Evolutionary conservation across 768 basidiomycete species (phyloP).

Genomic region (Lactifluus volemus): DNA sequence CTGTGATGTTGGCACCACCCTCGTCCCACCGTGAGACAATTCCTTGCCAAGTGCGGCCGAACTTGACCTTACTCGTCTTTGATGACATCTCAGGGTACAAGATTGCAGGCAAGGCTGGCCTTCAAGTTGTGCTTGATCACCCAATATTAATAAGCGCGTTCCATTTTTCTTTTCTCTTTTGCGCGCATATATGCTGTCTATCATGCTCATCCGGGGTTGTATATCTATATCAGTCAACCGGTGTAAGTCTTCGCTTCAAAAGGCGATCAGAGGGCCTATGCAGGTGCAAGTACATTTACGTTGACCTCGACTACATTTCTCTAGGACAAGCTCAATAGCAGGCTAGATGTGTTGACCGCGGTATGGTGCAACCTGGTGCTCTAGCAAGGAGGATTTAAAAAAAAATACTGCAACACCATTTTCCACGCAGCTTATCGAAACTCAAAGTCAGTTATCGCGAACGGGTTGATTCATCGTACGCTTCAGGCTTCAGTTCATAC

Average conservation of each 20-base stretch:
- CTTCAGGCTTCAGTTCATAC: constrained; percentile 83
- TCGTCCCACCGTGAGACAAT: too few species aligned
- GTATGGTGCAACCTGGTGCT: constrained; percentile 1
- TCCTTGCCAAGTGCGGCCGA: too few species aligned
- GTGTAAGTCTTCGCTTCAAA: constrained; percentile 52
- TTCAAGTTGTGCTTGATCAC: constrained; percentile 26
- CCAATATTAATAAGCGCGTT: constrained; percentile 40
- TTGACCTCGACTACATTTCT: constrained; percentile 19
- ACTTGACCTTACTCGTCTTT: too few species aligned
- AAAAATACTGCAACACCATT: too few species aligned
- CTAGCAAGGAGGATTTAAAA: background rate
- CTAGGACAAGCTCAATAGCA: constrained; percentile 22
- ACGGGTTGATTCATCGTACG: constrained; percentile 88
- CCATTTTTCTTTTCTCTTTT: constrained; percentile 10
- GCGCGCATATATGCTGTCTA: constrained; percentile 20
- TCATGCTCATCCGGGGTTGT: constrained; percentile 1
- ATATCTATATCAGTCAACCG: constrained; percentile 42
- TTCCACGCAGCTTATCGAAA: constrained; percentile 8
- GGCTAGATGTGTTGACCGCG: constrained; percentile 11
- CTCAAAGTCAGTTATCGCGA: constrained; percentile 26
- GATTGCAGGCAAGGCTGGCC: too few species aligned
- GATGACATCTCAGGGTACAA: too few species aligned
- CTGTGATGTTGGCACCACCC: too few species aligned
- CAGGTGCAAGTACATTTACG: constrained; percentile 29
- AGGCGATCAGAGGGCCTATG: constrained; percentile 46